A percentile compares a stretch with the other conserved stretches of the same genome.
These are phyloP conservation scores for Phytophthora fragariaefolia DNA, from an alignment of 352 stramenopile species.

Conservation along the genomic window DNA sequence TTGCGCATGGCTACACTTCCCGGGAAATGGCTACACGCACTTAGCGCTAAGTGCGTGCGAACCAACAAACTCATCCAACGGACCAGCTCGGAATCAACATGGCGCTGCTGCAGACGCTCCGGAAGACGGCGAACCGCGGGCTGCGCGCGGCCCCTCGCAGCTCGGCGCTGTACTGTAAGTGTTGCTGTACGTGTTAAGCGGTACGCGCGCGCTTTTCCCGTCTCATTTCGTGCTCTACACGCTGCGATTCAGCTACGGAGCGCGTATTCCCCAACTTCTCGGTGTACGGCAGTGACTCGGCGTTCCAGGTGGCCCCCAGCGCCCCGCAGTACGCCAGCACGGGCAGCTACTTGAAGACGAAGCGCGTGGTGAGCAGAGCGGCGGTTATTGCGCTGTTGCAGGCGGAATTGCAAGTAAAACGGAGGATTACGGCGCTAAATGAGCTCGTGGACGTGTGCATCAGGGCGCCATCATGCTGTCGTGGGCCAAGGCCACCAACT, in stretches of 20 bases:
- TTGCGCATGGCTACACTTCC: slow-evolving; percentile 21
- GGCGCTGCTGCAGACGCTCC: slow-evolving; percentile 45
- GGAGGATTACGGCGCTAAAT: slow-evolving; percentile 2
- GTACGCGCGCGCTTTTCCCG: background rate
- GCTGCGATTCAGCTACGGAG: slow-evolving; percentile 42
- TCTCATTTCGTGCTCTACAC: slow-evolving; percentile 16
- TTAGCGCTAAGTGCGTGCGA: slow-evolving; percentile 20
- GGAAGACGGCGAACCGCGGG: slow-evolving; percentile 29
- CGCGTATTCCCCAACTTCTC: slow-evolving; percentile 84
- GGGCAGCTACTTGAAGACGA: slow-evolving; percentile 86
- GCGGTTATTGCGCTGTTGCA: background rate
- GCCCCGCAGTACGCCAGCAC: slow-evolving; percentile 66
- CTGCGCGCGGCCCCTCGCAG: slow-evolving; percentile 25
- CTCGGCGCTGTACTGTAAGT: slow-evolving; percentile 42
- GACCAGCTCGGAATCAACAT: slow-evolving; percentile 21
- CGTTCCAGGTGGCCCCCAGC: slow-evolving; percentile 76
- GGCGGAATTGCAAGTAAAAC: background rate
- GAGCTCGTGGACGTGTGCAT: slow-evolving; percentile 9
- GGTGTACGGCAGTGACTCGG: slow-evolving; percentile 72
- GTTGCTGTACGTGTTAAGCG: background rate
- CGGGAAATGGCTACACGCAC: slow-evolving; percentile 5
- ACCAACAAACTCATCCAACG: slow-evolving; percentile 17
- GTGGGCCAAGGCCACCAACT: slow-evolving; percentile 76
- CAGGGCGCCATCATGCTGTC: slow-evolving; percentile 86
- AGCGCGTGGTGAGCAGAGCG: slow-evolving; percentile 57